Percentiles rank a stretch among this genome's conserved stretches.
Evolutionary conservation across 805 yeast species (phyloP).

Genomic region (Metschnikowia dekortorum): DNA sequence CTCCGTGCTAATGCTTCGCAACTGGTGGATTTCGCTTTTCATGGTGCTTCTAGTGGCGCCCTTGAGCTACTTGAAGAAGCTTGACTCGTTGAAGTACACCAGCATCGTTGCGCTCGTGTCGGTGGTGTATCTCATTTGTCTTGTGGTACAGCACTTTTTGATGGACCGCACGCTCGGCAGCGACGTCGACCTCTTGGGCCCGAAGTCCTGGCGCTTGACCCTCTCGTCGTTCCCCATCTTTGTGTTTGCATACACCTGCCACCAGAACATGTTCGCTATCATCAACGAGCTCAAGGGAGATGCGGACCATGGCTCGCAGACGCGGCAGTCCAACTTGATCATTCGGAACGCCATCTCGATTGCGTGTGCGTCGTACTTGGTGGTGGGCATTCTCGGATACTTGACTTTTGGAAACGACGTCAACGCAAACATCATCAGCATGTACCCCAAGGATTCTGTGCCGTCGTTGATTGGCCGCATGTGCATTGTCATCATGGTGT

Average conservation of each 20-base stretch:
- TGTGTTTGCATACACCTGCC: slow-evolving; percentile 78
- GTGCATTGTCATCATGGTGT: slow-evolving; percentile 65
- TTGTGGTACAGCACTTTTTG: slow-evolving; percentile 50
- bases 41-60: slow-evolving; percentile 58
- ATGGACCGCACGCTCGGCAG: slow-evolving; percentile 4
- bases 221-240: slow-evolving; percentile 68
- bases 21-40: slow-evolving; percentile 52
- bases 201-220: slow-evolving; percentile 34
- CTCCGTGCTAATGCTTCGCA: slow-evolving; percentile 28
- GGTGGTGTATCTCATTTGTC: slow-evolving; percentile 54
- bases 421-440: slow-evolving; percentile 63
- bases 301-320: slow-evolving; percentile 34
- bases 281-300: slow-evolving; percentile 57
- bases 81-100: slow-evolving; percentile 68
- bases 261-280: slow-evolving; percentile 75
- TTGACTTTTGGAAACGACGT: slow-evolving; percentile 80
- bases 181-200: slow-evolving; percentile 32
- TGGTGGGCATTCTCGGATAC: slow-evolving; percentile 68
- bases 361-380: slow-evolving; percentile 54
- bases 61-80: slow-evolving; percentile 52
- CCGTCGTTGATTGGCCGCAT: slow-evolving; percentile 53
- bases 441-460: slow-evolving; percentile 53
- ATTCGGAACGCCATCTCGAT: slow-evolving; percentile 50
- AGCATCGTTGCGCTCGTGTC: slow-evolving; percentile 67
- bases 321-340: slow-evolving; percentile 46